A percentile compares a stretch with the other conserved stretches of the same genome.
Conservation (phyloP, 1,284 basidiomycete genomes). For the Mycena citricolor region DNA sequence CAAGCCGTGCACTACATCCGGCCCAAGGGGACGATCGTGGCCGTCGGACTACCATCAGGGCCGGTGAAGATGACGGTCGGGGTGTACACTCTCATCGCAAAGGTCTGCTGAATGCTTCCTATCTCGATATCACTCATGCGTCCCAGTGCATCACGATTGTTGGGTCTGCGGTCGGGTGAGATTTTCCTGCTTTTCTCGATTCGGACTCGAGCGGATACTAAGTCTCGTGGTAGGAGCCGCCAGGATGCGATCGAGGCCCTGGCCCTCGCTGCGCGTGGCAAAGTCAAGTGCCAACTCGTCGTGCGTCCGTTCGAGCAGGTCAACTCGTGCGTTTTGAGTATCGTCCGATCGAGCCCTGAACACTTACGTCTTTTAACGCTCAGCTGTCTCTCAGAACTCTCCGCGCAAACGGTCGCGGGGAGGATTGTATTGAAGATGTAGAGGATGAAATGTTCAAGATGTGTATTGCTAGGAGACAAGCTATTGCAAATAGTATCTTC, state of each 20-base stretch:
- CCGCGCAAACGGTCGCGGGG: slow-evolving; percentile 14
- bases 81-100: slow-evolving; percentile 57
- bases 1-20: slow-evolving; percentile 67
- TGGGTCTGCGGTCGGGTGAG: slow-evolving; percentile 61
- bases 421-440: slow-evolving; percentile 23
- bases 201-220: not conserved
- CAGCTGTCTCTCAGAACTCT: slow-evolving; percentile 5
- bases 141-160: slow-evolving; percentile 50
- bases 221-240: slow-evolving; percentile 40
- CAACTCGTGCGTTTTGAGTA: slow-evolving; percentile 27
- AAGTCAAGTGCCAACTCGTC: slow-evolving; percentile 56
- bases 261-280: slow-evolving; percentile 60
- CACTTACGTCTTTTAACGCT: not conserved
- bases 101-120: slow-evolving; percentile 34
- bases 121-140: not conserved
- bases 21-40: slow-evolving; percentile 55
- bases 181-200: slow-evolving; percentile 5
- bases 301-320: slow-evolving; percentile 49
- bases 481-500: no score
- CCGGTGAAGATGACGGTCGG: slow-evolving; percentile 44
- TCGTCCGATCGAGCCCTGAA: not conserved
- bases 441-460: not conserved
- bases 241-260: slow-evolving; percentile 69
- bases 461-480: no score
- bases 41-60: slow-evolving; percentile 57